Percentiles rank a stretch among this genome's conserved stretches.
Conservation (phyloP, 2,329 filamentous ascomycete genomes). For the Rugonectria rugulosa region DNA sequence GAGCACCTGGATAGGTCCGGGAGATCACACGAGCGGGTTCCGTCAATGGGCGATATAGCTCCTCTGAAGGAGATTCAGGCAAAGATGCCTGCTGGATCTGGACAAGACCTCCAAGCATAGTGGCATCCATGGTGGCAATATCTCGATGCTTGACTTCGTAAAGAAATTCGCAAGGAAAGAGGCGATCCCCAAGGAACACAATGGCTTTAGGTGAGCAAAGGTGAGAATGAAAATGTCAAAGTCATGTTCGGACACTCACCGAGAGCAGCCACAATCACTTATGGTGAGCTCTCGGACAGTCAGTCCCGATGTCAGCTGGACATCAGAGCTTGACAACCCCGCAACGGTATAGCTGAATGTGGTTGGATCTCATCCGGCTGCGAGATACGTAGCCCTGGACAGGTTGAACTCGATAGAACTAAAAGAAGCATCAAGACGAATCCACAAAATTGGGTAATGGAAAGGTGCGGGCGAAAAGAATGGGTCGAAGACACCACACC, state of each 20-base stretch:
- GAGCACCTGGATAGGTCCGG: slow-evolving; percentile 49
- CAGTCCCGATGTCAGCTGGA: slow-evolving; percentile 3
- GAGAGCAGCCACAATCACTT: slow-evolving; percentile 1
- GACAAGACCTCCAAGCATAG: slow-evolving; percentile 43
- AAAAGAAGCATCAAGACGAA: slow-evolving; percentile 5
- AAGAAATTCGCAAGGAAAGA: background rate
- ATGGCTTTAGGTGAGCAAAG: background rate
- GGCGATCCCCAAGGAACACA: background rate
- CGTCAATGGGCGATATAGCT: slow-evolving; percentile 33
- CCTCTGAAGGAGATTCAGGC: slow-evolving; percentile 25
- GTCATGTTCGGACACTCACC: background rate
- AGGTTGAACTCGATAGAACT: background rate
- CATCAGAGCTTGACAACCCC: background rate
- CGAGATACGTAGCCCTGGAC: background rate
- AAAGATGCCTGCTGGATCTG: slow-evolving; percentile 40
- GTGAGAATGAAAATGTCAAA: background rate
- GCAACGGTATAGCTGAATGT: slow-evolving; percentile 10
- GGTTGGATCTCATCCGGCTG: slow-evolving; percentile 10
- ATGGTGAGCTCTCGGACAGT: background rate
- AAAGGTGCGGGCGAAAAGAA: slow-evolving; percentile 14
- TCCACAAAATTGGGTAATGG: slow-evolving; percentile 8
- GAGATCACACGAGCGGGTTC: slow-evolving; percentile 47
- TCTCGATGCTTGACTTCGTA: background rate
- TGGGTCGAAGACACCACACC: slow-evolving; percentile 12
- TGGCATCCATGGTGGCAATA: slow-evolving; percentile 43